Evolutionary conservation across 2,329 filamentous ascomycete genomes (phyloP).

Genomic region (Pseudogymnoascus verrucosus): DNA sequence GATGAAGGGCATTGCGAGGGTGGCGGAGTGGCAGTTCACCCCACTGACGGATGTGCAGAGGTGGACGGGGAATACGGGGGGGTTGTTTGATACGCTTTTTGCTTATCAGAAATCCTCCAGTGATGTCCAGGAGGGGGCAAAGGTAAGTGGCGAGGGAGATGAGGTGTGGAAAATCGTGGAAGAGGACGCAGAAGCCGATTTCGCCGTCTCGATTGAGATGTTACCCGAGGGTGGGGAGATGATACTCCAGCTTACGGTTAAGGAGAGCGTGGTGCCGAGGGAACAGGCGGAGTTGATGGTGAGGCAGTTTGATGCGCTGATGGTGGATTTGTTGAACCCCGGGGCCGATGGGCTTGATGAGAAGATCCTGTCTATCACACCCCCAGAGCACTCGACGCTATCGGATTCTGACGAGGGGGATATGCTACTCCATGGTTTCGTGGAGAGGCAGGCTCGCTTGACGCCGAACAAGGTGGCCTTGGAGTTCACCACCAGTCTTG

Average conservation of each 20-base stretch:
- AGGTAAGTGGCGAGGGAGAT: slow-evolving; percentile 16
- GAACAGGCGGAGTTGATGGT: slow-evolving; percentile 62
- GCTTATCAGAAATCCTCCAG: slow-evolving; percentile 62
- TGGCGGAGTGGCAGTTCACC: slow-evolving; percentile 64
- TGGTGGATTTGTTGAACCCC: slow-evolving; percentile 47
- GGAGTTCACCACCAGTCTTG: slow-evolving; percentile 60
- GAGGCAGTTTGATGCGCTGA: slow-evolving; percentile 59
- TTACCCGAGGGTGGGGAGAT: slow-evolving; percentile 48
- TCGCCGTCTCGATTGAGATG: slow-evolving; percentile 72
- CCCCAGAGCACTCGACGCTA: slow-evolving; percentile 51
- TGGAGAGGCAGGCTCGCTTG: slow-evolving; percentile 53
- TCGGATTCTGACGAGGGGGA: slow-evolving; percentile 39
- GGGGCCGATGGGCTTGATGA: slow-evolving; percentile 10
- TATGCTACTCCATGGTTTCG: slow-evolving; percentile 65
- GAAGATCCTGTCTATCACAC: slow-evolving; percentile 54
- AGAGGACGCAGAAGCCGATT: slow-evolving; percentile 67
- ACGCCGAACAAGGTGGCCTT: slow-evolving; percentile 59
- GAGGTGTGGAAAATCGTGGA: slow-evolving; percentile 52
- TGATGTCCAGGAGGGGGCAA: not conserved
- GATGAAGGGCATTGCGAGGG: slow-evolving; percentile 54
- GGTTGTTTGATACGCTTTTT: slow-evolving; percentile 77
- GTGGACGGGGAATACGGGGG: slow-evolving; percentile 57
- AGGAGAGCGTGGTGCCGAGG: slow-evolving; percentile 54
- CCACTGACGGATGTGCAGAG: slow-evolving; percentile 65
- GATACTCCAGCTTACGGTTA: slow-evolving; percentile 58